Percentiles rank a stretch among this genome's conserved stretches.
Conservation (phyloP, 805 yeast genomes). For the Metschnikowia amazonensis region DNA sequence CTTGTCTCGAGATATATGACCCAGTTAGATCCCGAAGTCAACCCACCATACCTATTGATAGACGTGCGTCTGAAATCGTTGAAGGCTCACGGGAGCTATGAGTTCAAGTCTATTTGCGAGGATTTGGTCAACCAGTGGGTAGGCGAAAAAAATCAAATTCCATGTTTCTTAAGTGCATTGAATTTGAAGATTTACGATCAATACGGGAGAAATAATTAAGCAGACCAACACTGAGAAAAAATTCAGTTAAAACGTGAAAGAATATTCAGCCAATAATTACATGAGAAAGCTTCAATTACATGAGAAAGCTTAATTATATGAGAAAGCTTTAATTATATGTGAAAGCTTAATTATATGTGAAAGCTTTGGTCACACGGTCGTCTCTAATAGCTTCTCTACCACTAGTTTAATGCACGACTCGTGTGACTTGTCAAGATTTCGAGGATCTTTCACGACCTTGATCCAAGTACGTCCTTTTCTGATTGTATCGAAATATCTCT, state of each 20-base stretch:
- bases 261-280: no score
- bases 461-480: constrained; percentile 64
- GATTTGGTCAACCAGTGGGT: constrained; percentile 65
- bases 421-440: constrained; percentile 40
- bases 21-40: constrained; percentile 15
- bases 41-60: constrained; percentile 47
- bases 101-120: constrained; percentile 37
- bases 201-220: constrained; percentile 5
- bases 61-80: constrained; percentile 54
- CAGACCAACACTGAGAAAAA: neutral
- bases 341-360: no score
- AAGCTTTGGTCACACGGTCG: neutral
- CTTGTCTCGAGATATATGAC: constrained; percentile 43
- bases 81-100: constrained; percentile 46
- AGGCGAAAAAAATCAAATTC: constrained; percentile 61
- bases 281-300: no score
- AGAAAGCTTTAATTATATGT: no score
- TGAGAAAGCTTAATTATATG: no score
- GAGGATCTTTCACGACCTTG: constrained; percentile 43
- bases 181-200: constrained; percentile 61
- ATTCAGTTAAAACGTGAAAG: no score
- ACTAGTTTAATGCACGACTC: constrained; percentile 38
- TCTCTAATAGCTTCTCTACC: constrained; percentile 16
- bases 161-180: constrained; percentile 74
- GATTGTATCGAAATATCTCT: constrained; percentile 31